phyloP scores from a whole-genome alignment of 1,284 basidiomycete species.

The Crucibulum parvulum region DNA sequence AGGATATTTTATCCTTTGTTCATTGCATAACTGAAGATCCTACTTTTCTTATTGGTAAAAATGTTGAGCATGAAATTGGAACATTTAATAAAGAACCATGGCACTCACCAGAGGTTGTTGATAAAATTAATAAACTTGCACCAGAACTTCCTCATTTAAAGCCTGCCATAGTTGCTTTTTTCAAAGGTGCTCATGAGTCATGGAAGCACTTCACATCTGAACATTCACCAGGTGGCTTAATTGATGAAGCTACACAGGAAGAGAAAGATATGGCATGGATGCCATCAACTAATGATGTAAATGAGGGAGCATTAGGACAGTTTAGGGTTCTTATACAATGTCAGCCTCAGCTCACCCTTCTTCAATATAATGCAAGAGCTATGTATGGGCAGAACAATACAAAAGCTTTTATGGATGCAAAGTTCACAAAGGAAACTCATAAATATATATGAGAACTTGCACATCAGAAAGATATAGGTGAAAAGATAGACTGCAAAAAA shows the following conservation, averaged over 20 bases:
- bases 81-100: conserved; percentile 30
- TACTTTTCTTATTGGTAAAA: conserved; percentile 20
- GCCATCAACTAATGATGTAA: conserved; percentile 37
- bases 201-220: conserved; percentile 33
- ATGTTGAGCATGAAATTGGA: conserved; percentile 13
- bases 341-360: conserved; percentile 17
- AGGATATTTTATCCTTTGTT: conserved; percentile 21
- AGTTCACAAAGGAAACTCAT: no score
- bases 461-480: no score
- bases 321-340: conserved; percentile 14
- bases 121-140: conserved; percentile 14
- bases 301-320: conserved; percentile 35
- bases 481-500: no score
- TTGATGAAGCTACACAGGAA: no score
- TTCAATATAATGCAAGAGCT: conserved; percentile 19
- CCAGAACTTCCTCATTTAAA: conserved; percentile 22
- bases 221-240: conserved; percentile 29
- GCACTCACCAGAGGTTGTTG: conserved; percentile 21
- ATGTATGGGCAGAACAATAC: conserved; percentile 28
- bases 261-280: conserved; percentile 27
- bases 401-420: conserved; percentile 19
- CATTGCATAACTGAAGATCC: conserved; percentile 33
- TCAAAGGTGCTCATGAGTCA: conserved; percentile 21
- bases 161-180: conserved; percentile 21
- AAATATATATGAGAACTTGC: no score